Evolutionary conservation across 1,284 basidiomycete species (phyloP), one percentile per base, ranked within the genome.

Genomic region (Vanrija sp.): DNA sequence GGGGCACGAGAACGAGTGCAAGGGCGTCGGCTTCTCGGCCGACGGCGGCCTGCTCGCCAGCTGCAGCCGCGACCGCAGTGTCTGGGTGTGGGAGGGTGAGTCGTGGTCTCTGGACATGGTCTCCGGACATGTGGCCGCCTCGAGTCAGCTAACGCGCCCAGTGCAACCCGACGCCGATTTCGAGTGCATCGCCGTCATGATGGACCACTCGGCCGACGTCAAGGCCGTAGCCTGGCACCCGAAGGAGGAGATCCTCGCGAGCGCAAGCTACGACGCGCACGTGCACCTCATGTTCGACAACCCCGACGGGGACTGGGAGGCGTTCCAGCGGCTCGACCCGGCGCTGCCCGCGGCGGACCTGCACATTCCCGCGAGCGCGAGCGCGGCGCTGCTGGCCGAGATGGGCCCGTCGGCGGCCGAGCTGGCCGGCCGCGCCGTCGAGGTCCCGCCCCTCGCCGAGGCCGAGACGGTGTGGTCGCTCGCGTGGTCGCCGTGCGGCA

Each of bases 11-110:
- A 94, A 87, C 47, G 96, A 99, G 73, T 97, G 94, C 79, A 99
- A 99, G 80, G 84, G 86, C 62, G 88, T 98, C 0, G 88, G 85
- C 3, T 98, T 91, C 76, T 94, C 88, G 18, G 64, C 68, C 25
- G 80, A 80, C 22, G 96, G 94, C 0, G 86, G 82, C 6, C 76
- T 97, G 23, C 79, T 99, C 16, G 95, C 95, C 6, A 93, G 87
- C 64, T 97, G 94, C 70, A 89, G 88, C 64, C 81, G 96, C 55
- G 96, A 98, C 77, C 97, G 98, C 77, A 91, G 89, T 15, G 94
- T 98, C 0, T 98, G 96, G 96, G 83, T 98, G 45, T 99, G 96
- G 95, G 96, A 98, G 81, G 89, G 91, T 87, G 70, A 69, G 79
- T 71, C 3, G 35, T 4, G 24, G 36, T 48, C 41, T 35, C 41